Percentiles rank a stretch among this genome's conserved stretches.
phyloP scores from a whole-genome alignment of 73 alveolate genomes.

The Paramecium primaurelia region DNA sequence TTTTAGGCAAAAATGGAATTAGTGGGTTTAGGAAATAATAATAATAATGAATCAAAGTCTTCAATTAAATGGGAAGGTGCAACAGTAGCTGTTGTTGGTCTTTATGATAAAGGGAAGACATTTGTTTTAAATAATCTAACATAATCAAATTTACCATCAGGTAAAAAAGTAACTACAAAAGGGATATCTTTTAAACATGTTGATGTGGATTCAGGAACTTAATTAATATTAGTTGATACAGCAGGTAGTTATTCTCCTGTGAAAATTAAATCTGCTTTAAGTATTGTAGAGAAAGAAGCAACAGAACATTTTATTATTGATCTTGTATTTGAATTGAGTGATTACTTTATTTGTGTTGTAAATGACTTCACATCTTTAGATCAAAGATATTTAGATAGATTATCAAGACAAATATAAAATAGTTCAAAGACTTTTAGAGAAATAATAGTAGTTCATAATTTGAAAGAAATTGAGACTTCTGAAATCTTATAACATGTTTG shows the following conservation, averaged over 20 bases:
- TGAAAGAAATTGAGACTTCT: conserved; percentile 49
- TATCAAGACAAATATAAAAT: background rate
- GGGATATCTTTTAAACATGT: conserved; percentile 55
- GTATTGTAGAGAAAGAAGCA: conserved; percentile 47
- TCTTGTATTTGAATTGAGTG: conserved; percentile 49
- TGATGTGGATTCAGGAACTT: conserved; percentile 50
- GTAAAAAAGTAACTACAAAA: conserved; percentile 50
- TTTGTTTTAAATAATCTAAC: conserved; percentile 44
- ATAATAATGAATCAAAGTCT: background rate
- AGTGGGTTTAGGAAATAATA: background rate
- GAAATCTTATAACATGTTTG: conserved; percentile 49
- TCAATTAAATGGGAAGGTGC: conserved; percentile 48
- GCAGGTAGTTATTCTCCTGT: conserved; percentile 62
- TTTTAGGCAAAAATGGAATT: background rate
- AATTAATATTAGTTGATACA: conserved; percentile 51
- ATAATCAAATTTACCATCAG: conserved; percentile 41
- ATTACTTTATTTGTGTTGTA: conserved; percentile 58
- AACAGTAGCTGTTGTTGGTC: conserved; percentile 51
- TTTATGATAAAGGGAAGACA: conserved; percentile 60
- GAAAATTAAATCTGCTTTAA: background rate
- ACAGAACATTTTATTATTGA: conserved; percentile 52
- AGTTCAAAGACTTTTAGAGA: conserved; percentile 45
- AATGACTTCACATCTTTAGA: conserved; percentile 58
- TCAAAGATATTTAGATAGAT: conserved; percentile 50
- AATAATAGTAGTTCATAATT: conserved; percentile 56